These are phyloP conservation scores for Lyophyllum decastes DNA, from an alignment of 768 basidiomycete genomes.

Conservation along the genomic window DNA sequence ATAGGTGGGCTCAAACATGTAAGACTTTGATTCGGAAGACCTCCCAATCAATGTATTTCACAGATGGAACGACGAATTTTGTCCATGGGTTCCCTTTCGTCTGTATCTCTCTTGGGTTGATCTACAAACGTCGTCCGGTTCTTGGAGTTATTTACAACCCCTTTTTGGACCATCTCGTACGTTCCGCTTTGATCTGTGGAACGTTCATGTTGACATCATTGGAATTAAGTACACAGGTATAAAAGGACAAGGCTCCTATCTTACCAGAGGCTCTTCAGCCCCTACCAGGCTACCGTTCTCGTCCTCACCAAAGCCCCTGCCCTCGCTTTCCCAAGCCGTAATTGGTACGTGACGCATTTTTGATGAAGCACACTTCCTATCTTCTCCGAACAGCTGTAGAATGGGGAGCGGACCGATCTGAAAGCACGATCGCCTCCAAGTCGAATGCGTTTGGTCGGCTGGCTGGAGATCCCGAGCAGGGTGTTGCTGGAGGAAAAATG, in stretches of 20 bases:
- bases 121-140: constrained; percentile 78
- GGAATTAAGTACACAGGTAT: constrained; percentile 68
- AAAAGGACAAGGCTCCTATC: constrained; percentile 77
- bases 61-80: constrained; percentile 90
- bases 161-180: constrained; percentile 80
- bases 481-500: constrained; percentile 77
- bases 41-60: neutral
- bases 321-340: constrained; percentile 69
- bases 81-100: constrained; percentile 85
- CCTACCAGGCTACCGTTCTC: constrained; percentile 68
- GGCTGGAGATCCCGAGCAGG: constrained; percentile 65
- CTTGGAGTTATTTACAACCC: constrained; percentile 95
- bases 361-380: neutral
- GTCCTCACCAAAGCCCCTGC: constrained; percentile 57
- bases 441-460: constrained; percentile 70
- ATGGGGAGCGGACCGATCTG: constrained; percentile 82
- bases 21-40: neutral
- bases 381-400: constrained; percentile 60
- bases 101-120: constrained; percentile 89
- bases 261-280: constrained; percentile 48
- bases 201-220: neutral
- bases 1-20: constrained; percentile 56
- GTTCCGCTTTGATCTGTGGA: constrained; percentile 14
- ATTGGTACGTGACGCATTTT: constrained; percentile 47
- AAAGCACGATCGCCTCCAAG: constrained; percentile 56